These are phyloP conservation scores for Blakeslea trispora DNA, from an alignment of 371 early-diverging fungal genomes.

Conservation along the genomic window DNA sequence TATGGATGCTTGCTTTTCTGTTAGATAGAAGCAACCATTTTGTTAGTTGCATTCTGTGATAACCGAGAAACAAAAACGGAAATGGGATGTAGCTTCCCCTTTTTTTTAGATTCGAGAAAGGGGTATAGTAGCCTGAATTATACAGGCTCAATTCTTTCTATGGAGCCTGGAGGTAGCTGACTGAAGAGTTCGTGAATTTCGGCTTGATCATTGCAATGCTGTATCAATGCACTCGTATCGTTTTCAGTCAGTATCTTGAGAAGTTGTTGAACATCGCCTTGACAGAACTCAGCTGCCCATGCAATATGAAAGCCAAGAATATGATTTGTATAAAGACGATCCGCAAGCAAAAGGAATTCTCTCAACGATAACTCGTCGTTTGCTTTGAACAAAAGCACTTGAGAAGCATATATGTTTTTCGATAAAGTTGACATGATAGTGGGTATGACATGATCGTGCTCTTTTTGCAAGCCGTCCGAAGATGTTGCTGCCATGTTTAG, in stretches of 20 bases:
- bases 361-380: conserved; percentile 12
- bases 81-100: no score
- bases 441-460: conserved; percentile 32
- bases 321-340: conserved; percentile 1
- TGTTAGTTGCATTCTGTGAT: no score
- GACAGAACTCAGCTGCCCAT: conserved; percentile 24
- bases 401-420: conserved; percentile 31
- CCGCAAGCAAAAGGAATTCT: conserved; percentile 17
- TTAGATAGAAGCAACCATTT: no score
- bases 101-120: neutral
- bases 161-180: conserved; percentile 14
- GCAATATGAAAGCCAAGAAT: conserved; percentile 27
- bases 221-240: conserved; percentile 1
- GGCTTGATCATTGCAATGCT: conserved; percentile 27
- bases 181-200: conserved; percentile 28
- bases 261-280: conserved; percentile 9
- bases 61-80: no score
- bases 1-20: no score
- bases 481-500: conserved; percentile 10
- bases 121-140: neutral
- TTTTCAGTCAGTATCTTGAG: conserved; percentile 1
- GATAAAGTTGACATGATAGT: conserved; percentile 27
- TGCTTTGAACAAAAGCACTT: conserved; percentile 23
- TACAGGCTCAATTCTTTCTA: conserved; percentile 9
- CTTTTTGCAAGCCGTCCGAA: neutral